phyloP scores from a whole-genome alignment of 2,329 filamentous ascomycete species.

The Clonostachys solani region DNA sequence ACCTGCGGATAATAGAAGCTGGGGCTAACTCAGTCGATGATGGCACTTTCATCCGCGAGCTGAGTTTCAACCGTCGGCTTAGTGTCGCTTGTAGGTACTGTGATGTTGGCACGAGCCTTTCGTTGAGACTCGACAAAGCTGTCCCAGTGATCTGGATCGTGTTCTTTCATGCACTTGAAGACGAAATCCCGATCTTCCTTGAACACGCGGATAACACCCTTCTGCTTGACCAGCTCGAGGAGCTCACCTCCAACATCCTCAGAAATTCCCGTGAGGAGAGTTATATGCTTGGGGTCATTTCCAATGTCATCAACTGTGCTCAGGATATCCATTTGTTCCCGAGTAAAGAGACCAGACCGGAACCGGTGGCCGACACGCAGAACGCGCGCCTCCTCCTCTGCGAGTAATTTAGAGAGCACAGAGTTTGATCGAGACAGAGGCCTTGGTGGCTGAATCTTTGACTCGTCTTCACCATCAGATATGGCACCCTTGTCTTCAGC shows the following conservation, averaged over 20 bases:
- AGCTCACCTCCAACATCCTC: conserved; percentile 59
- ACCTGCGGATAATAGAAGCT: too few species aligned
- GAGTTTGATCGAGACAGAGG: conserved; percentile 48
- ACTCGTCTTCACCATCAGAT: conserved; percentile 46
- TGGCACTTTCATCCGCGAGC: conserved; percentile 31
- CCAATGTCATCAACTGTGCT: conserved; percentile 43
- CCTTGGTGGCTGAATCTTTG: conserved; percentile 31
- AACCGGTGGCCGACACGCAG: conserved; percentile 53
- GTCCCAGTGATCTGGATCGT: conserved; percentile 64
- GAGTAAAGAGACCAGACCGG: conserved; percentile 46
- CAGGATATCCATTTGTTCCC: conserved; percentile 46
- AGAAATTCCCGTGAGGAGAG: conserved; percentile 57
- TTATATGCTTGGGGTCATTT: conserved; percentile 43
- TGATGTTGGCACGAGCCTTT: conserved; percentile 52
- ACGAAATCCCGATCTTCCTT: conserved; percentile 51
- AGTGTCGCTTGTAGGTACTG: conserved; percentile 17
- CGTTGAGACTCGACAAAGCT: conserved; percentile 58
- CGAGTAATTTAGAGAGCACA: conserved; percentile 46
- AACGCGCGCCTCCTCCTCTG: conserved; percentile 52
- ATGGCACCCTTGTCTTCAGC: conserved; percentile 23
- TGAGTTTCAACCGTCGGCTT: conserved; percentile 8
- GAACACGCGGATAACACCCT: conserved; percentile 59
- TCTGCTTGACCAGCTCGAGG: conserved; percentile 47
- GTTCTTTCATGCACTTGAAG: conserved; percentile 44
- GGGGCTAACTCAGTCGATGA: conserved; percentile 25